Percentiles rank a stretch among this genome's conserved stretches.
Evolutionary conservation across 768 basidiomycete genomes (phyloP).

Genomic region (Piloderma croceum): DNA sequence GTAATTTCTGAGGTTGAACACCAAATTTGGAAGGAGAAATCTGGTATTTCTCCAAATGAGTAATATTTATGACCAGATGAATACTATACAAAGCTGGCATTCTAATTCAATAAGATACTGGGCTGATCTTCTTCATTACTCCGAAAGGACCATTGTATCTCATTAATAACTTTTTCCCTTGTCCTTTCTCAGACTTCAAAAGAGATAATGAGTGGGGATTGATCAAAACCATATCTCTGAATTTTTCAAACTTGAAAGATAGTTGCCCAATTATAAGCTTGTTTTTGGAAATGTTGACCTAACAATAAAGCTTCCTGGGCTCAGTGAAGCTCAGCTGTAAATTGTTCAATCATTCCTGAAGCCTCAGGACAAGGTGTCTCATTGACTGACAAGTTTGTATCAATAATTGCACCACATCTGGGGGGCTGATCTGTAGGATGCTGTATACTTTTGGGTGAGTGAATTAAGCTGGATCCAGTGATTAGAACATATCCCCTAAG

Average conservation of each 20-base stretch:
- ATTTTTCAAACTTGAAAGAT: constrained; percentile 8
- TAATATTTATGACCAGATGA: constrained; percentile 18
- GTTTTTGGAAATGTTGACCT: constrained; percentile 11
- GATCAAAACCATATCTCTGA: constrained; percentile 18
- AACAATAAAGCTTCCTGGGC: constrained; percentile 1
- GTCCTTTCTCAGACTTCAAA: constrained; percentile 11
- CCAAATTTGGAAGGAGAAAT: constrained; percentile 12
- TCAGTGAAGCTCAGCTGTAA: constrained; percentile 1
- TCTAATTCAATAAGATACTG: constrained; percentile 14
- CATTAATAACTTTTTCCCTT: constrained; percentile 18
- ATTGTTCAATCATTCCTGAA: background rate
- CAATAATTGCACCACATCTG: too few relatives aligned
- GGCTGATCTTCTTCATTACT: constrained; percentile 17
- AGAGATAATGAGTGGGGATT: constrained; percentile 18
- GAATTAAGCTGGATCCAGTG: too few relatives aligned
- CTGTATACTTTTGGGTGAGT: too few relatives aligned
- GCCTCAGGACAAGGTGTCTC: background rate
- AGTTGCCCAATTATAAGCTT: constrained; percentile 12
- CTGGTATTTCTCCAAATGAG: constrained; percentile 17
- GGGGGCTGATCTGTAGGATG: too few relatives aligned
- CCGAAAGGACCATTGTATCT: constrained; percentile 18
- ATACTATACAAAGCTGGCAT: constrained; percentile 15
- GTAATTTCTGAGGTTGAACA: background rate
- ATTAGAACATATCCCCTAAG: too few relatives aligned
- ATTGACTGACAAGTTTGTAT: background rate